phyloP scores from a whole-genome alignment of 176 grass and related monocot species.

The Triticum monococcum region DNA sequence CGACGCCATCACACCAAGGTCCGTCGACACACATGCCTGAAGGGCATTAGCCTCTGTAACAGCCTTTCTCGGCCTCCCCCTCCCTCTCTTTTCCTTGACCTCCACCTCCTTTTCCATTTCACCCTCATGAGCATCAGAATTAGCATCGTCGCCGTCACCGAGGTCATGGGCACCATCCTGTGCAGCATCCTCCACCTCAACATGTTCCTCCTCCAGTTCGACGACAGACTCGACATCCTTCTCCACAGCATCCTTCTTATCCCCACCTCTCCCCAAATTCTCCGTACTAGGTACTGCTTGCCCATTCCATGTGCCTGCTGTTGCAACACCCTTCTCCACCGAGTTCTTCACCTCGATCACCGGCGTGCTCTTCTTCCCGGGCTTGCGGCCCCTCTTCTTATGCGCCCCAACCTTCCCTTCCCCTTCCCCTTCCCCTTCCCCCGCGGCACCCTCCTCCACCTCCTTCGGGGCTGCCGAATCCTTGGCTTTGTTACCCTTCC shows the following conservation, averaged over 20 bases:
- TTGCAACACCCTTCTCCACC: not conserved
- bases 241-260: conserved; percentile 21
- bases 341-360: conserved; percentile 31
- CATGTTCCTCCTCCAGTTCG: conserved; percentile 15
- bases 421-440: conserved; percentile 38
- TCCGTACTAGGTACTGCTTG: conserved; percentile 4
- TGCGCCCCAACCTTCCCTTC: conserved; percentile 14
- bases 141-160: not conserved
- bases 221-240: conserved; percentile 15
- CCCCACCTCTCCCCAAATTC: conserved; percentile 5
- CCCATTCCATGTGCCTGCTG: not conserved
- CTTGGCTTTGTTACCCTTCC: conserved; percentile 22
- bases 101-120: conserved; percentile 40
- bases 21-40: conserved; percentile 38
- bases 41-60: conserved; percentile 16
- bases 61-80: conserved; percentile 50
- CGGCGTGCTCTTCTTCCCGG: conserved; percentile 10
- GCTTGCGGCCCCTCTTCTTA: conserved; percentile 35
- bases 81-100: conserved; percentile 53
- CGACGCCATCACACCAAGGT: conserved; percentile 43
- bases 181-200: not conserved
- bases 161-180: not conserved
- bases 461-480: conserved; percentile 31
- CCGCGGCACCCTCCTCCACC: conserved; percentile 19
- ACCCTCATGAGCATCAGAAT: not conserved